Base-by-base conservation (phyloP, 2,329 filamentous ascomycete species). In the Pyrenochaeta sp. region DNA sequence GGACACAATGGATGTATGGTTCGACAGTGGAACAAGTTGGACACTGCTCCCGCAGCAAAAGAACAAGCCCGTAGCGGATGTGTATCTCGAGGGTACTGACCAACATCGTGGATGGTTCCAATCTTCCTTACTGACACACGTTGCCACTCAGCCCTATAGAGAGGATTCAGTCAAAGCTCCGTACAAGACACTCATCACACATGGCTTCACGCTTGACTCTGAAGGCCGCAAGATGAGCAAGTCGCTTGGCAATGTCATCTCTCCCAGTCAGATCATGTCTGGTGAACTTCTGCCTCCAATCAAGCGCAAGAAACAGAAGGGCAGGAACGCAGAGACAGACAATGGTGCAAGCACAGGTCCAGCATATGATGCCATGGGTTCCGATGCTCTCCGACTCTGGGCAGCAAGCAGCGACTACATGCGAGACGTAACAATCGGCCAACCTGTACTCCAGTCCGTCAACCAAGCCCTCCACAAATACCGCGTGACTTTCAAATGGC, bases 1-100 rank as follows among this genome's bases (percentile, higher is more conserved):
- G 29, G 94, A 99, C 63, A 99, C 94, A 0, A 99, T 99, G 94
- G 94, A 99, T 69, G 94, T 99, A 7, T 99, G 94, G 94, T 99
- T 99, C 60, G 94, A 99, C 69, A 97, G 94, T 55, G 94, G 94
- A 5, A 96, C 89, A 35, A 96, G 90, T 63, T 99, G 94, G 94
- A 88, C 81, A 2, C 50, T 72, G 3, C 69, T 71, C 18, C 63
- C 58, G 7, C 66, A 57, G 21, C 60, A 47, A 22, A 49, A 46
- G 6, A 64, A 69, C 19, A 53, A 66, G 41, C 54, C 85, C 68
- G 50, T 77, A 17, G 90, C 90, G 0, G 91, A 99, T 67, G 81
- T 97, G 17, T 97, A 96, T 66, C 81, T 97, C 3, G 94, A 99
- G 74, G 94, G 94, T 21, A 89, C 88, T 3, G 94, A 99, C 69